A percentile compares a stretch with the other conserved stretches of the same genome.
Conservation (phyloP, 192 early-diverging fungal species). For the Kickxella alabastrina region DNA sequence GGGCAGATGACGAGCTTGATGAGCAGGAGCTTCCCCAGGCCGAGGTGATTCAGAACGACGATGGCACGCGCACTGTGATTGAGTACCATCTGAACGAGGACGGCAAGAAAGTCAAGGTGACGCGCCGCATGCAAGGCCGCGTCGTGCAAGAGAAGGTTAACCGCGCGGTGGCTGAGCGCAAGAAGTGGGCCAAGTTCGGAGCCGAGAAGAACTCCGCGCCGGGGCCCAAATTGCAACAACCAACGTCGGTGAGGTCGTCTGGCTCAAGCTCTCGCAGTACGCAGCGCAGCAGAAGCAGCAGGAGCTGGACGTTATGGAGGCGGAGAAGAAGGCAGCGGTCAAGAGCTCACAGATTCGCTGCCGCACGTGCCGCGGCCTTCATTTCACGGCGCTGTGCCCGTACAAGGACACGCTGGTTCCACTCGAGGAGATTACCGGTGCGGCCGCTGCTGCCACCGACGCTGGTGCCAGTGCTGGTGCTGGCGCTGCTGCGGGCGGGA, state of each 20-base stretch:
- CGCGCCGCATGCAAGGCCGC: constrained; percentile 75
- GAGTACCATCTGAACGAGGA: constrained; percentile 84
- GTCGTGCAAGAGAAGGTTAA: constrained; percentile 78
- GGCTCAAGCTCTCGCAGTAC: constrained; percentile 73
- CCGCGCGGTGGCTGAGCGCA: constrained; percentile 84
- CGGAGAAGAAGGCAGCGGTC: constrained; percentile 53
- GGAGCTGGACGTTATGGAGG: constrained; percentile 56
- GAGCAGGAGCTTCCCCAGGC: constrained; percentile 49
- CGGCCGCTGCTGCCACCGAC: constrained; percentile 4
- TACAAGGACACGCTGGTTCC: constrained; percentile 93
- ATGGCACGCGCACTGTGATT: constrained; percentile 78
- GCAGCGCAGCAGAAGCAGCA: constrained; percentile 56
- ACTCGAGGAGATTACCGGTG: constrained; percentile 61
- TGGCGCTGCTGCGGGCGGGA: constrained; percentile 47
- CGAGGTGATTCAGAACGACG: constrained; percentile 52
- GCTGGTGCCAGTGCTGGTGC: not conserved
- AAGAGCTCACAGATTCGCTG: constrained; percentile 85
- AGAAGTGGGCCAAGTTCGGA: constrained; percentile 85
- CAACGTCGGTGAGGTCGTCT: constrained; percentile 80
- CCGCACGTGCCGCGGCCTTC: constrained; percentile 94
- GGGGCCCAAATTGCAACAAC: constrained; percentile 89
- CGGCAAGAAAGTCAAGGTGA: constrained; percentile 89
- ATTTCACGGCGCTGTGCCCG: constrained; percentile 96
- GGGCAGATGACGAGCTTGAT: constrained; percentile 71
- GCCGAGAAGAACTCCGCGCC: constrained; percentile 69